phyloP scores from a whole-genome alignment of 257 asterid species.

The Euphrasia confusa region DNA sequence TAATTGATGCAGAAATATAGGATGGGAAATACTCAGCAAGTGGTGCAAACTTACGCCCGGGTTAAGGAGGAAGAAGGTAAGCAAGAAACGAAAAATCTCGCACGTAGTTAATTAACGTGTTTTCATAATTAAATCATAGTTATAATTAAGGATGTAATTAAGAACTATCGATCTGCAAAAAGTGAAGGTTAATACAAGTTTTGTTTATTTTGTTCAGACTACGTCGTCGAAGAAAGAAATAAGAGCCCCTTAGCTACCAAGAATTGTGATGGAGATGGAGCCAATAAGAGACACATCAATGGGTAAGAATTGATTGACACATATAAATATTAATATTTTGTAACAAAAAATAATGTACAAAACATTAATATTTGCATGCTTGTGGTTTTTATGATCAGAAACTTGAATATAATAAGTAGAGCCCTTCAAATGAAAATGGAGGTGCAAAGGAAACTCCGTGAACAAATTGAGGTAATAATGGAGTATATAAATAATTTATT shows the following conservation, averaged over 20 bases:
- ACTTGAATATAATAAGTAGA: constrained; percentile 44
- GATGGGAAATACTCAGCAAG: constrained; percentile 60
- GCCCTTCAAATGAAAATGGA: constrained; percentile 78
- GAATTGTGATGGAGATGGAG: constrained; percentile 46
- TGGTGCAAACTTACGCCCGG: constrained; percentile 30
- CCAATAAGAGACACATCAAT: constrained; percentile 37
- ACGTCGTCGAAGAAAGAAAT: constrained; percentile 33
- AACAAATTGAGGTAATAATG: constrained; percentile 86
- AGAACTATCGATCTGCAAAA: no score
- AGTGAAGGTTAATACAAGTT: no score
- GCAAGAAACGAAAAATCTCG: not conserved
- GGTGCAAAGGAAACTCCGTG: constrained; percentile 74
- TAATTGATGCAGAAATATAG: constrained; percentile 61
- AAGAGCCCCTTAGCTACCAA: constrained; percentile 30
- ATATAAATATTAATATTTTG: not conserved
- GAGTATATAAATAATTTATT: no score
- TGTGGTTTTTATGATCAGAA: constrained; percentile 33
- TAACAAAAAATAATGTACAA: not conserved
- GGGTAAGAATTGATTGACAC: constrained; percentile 43
- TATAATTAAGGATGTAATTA: not conserved
- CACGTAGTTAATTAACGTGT: not conserved
- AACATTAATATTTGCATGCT: not conserved
- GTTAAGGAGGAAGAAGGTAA: constrained; percentile 38
- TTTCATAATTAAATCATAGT: not conserved
- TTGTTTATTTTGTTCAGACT: constrained; percentile 28